Evolutionary conservation across 768 basidiomycete genomes (phyloP).

Genomic region (Trametes gibbosa): DNA sequence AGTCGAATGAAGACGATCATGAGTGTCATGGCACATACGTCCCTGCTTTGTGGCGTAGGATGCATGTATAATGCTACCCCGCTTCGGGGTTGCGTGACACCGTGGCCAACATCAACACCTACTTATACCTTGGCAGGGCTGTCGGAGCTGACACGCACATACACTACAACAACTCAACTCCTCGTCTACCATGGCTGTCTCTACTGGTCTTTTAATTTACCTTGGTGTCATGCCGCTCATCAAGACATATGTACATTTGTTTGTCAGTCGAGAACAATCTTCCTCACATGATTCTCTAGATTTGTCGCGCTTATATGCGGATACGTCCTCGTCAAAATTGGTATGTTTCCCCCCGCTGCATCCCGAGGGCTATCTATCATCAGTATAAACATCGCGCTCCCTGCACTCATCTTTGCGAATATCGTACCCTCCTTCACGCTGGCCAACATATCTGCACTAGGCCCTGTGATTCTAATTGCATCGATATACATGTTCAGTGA

Average conservation of each 20-base stretch:
- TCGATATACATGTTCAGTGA: slow-evolving; percentile 37
- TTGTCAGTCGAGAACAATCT: neutral
- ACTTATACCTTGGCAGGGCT: neutral
- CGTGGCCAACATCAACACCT: neutral
- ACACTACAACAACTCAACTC: neutral
- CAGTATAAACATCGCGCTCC: slow-evolving; percentile 45
- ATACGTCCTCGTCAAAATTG: slow-evolving; percentile 35
- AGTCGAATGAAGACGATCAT: slow-evolving; percentile 11
- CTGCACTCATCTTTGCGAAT: slow-evolving; percentile 45
- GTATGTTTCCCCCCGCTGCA: slow-evolving; percentile 38
- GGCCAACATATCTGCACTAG: slow-evolving; percentile 44
- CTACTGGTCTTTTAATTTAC: slow-evolving; percentile 29
- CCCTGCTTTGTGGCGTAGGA: neutral
- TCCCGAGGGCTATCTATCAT: slow-evolving; percentile 40
- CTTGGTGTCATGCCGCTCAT: slow-evolving; percentile 31
- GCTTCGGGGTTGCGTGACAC: neutral
- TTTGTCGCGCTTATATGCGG: slow-evolving; percentile 37
- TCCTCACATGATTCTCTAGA: slow-evolving; percentile 10
- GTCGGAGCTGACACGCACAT: neutral
- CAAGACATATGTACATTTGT: slow-evolving; percentile 24
- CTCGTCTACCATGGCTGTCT: slow-evolving; percentile 17
- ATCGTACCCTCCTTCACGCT: slow-evolving; percentile 47
- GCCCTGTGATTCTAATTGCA: slow-evolving; percentile 42
- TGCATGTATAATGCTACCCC: neutral
- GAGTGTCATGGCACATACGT: neutral